Conservation (phyloP, 2,329 filamentous ascomycete species). For the Metarhizium humberi region DNA sequence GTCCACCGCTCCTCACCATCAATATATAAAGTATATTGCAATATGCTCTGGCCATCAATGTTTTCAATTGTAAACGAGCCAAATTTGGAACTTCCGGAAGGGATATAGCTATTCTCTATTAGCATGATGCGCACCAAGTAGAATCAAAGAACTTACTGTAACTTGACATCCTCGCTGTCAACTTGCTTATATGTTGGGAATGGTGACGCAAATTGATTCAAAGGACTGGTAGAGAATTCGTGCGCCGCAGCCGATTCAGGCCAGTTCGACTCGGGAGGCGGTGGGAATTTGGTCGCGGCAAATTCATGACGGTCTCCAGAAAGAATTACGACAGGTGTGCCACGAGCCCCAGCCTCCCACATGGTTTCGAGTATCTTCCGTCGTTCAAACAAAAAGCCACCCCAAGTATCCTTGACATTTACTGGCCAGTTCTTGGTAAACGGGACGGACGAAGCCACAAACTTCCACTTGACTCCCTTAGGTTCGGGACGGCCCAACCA, state of each 20-base stretch:
- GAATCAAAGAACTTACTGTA: slow-evolving; percentile 57
- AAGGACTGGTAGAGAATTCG: slow-evolving; percentile 84
- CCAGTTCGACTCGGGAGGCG: slow-evolving; percentile 52
- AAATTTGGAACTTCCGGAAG: slow-evolving; percentile 83
- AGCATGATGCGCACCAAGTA: neutral
- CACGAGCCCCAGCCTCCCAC: slow-evolving; percentile 73
- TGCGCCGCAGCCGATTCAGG: slow-evolving; percentile 58
- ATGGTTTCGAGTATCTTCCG: slow-evolving; percentile 75
- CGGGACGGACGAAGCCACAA: slow-evolving; percentile 81
- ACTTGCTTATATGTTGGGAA: slow-evolving; percentile 73
- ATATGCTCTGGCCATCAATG: slow-evolving; percentile 52
- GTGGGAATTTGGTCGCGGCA: slow-evolving; percentile 72
- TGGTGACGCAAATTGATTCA: slow-evolving; percentile 92
- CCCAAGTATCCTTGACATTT: slow-evolving; percentile 86
- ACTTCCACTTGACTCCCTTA: slow-evolving; percentile 80
- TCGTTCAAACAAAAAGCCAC: slow-evolving; percentile 78
- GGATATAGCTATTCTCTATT: slow-evolving; percentile 51
- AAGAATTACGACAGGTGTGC: slow-evolving; percentile 71
- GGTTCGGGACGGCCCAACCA: slow-evolving; percentile 69
- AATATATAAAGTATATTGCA: slow-evolving; percentile 75
- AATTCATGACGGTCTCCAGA: slow-evolving; percentile 97
- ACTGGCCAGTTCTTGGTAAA: slow-evolving; percentile 98
- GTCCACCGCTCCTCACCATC: slow-evolving; percentile 76
- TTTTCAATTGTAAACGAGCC: slow-evolving; percentile 63
- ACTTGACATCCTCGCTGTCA: slow-evolving; percentile 70